phyloP scores from a whole-genome alignment of 129 eudicot species.

The Flaveria ramosissima region DNA sequence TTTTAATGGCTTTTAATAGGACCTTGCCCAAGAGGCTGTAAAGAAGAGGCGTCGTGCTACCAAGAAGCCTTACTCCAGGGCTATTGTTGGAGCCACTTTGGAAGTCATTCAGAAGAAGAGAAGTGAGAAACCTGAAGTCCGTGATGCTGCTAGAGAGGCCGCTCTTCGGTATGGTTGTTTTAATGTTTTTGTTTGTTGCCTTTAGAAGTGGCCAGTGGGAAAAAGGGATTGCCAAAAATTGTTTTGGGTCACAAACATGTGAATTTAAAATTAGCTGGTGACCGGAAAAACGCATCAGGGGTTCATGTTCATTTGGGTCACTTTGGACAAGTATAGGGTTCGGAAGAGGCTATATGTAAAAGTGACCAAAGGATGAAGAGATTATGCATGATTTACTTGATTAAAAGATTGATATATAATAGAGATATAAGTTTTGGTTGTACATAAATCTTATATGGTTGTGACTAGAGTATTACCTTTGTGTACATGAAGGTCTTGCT shows the following conservation, averaged over 20 bases:
- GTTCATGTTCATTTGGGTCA: too few species aligned
- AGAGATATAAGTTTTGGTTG: neutral
- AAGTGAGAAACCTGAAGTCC: slow-evolving; percentile 60
- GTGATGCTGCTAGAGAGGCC: slow-evolving; percentile 69
- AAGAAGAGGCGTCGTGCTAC: slow-evolving; percentile 60
- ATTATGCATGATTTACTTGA: neutral
- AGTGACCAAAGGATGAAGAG: neutral
- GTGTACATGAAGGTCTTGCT: neutral
- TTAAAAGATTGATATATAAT: too few species aligned
- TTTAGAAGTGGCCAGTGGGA: neutral
- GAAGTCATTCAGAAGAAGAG: slow-evolving; percentile 69
- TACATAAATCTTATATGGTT: neutral
- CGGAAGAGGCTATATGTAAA: too few species aligned
- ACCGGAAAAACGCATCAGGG: too few species aligned
- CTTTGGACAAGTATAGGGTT: too few species aligned
- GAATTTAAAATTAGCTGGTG: neutral
- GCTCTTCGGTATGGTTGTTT: slow-evolving; percentile 45
- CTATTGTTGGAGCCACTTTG: slow-evolving; percentile 68
- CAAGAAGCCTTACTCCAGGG: slow-evolving; percentile 66
- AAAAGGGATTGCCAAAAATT: neutral
- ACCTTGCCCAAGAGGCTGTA: slow-evolving; percentile 55
- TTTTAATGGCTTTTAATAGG: neutral
- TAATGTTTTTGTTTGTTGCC: neutral
- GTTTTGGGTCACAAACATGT: neutral
- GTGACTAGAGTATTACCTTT: neutral